Evolutionary conservation across 768 basidiomycete genomes (phyloP), one percentile per base, ranked within the genome.

Genomic region (Mycena albidolilacea): DNA sequence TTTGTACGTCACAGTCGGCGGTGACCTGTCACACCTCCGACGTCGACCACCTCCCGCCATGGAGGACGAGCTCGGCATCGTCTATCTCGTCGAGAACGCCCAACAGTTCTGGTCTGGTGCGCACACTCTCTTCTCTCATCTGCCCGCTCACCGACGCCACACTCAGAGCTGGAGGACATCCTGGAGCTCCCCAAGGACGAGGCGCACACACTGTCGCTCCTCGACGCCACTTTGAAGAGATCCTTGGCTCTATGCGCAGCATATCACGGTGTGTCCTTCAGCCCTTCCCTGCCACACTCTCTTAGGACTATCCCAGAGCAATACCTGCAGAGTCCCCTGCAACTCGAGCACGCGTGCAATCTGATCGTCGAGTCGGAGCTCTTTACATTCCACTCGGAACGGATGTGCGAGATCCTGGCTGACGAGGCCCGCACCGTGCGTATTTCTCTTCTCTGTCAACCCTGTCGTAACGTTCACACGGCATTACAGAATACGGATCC

Each of bases 101-200:
- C 94, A 94, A 75, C 94, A 96, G 81, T 97, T 96, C 81, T 97
- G 95, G 95, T 92, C 93, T 77, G 95, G 95, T 96, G 78, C 75
- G 93, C 79, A 58, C 58, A 37, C 54, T 46, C 59, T 50, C 7
- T 63, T 38, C n/a, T 14, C 41, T 35, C 63, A 59, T 68, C 55
- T 35, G 23, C 55, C 30, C 48, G 54, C 67, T 69, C n/a, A 59
- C 19, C 37, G 38, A 21, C 54, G 35, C 69, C 69, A 15, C 65
- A 43, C 71, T 19, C 77, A 98, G 97, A 99, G 82, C 88, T 98
- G 37, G 96, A 97, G 64, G 96, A 97, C 69, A 89, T 93, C 50
- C 80, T 97, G 39, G 85, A 86, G 58, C 81, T 97, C 9, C 91
- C 93, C 1, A 87, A 87, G 44, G 87, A 91, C 73, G 88, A 90